Conservation (phyloP, 345 rosid species). For the Arabis alpina region DNA sequence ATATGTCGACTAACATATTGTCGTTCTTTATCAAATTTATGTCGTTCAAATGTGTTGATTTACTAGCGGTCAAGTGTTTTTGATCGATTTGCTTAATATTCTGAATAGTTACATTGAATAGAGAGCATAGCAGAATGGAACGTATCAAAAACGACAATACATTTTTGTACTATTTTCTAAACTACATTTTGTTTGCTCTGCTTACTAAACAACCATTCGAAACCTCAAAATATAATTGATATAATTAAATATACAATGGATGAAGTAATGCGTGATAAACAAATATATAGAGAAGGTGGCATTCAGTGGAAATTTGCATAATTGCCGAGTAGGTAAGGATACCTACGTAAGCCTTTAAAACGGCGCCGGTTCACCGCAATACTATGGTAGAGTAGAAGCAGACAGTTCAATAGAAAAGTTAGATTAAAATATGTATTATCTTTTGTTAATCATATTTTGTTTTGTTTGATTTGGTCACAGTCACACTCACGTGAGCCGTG, state of each 20-base stretch:
- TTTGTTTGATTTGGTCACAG: slow-evolving; percentile 27
- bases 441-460: background rate
- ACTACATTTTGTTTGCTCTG: no score
- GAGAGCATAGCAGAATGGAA: no score
- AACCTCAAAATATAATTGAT: no score
- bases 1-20: no score
- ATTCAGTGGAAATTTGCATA: slow-evolving; percentile 30
- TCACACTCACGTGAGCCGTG: slow-evolving; percentile 25
- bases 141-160: no score
- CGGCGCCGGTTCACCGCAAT: slow-evolving; percentile 35
- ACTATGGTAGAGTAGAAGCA: slow-evolving; percentile 1
- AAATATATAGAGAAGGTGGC: slow-evolving; percentile 21
- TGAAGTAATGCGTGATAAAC: background rate
- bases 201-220: no score
- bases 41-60: background rate
- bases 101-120: no score
- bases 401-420: background rate
- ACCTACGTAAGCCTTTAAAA: slow-evolving; percentile 25
- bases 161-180: no score
- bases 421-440: background rate
- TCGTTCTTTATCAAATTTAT: no score
- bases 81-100: no score
- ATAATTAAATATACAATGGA: no score
- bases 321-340: slow-evolving; percentile 20
- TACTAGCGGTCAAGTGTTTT: background rate